These are phyloP conservation scores for Trypanosoma scelopori DNA, from an alignment of 208 protist genomes.

Conservation along the genomic window DNA sequence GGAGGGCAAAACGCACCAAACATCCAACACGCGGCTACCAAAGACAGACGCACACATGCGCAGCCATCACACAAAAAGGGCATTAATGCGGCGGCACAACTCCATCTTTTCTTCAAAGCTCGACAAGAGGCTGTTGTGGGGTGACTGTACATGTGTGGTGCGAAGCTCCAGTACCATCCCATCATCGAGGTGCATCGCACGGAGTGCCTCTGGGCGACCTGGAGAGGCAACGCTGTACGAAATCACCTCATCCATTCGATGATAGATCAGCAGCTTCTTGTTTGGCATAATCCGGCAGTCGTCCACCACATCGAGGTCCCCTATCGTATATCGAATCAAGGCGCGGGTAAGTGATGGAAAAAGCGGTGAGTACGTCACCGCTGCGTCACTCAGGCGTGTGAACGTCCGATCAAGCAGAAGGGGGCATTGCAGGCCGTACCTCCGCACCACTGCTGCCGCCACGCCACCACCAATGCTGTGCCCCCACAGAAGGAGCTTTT, in stretches of 20 bases:
- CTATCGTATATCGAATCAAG: conserved; percentile 43
- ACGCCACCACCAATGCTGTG: conserved; percentile 83
- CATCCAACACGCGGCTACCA: background rate
- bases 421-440: conserved; percentile 26
- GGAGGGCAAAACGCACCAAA: no score
- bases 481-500: conserved; percentile 64
- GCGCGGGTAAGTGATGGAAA: conserved; percentile 36
- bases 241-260: conserved; percentile 73
- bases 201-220: conserved; percentile 22
- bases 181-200: conserved; percentile 16
- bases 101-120: conserved; percentile 23
- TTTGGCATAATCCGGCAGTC: conserved; percentile 43
- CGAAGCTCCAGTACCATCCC: conserved; percentile 43
- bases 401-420: conserved; percentile 81
- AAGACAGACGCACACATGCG: conserved; percentile 1
- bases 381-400: conserved; percentile 70
- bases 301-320: conserved; percentile 56
- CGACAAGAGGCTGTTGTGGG: conserved; percentile 33
- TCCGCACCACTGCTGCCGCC: conserved; percentile 47
- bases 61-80: conserved; percentile 7
- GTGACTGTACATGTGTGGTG: conserved; percentile 11
- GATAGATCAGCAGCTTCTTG: conserved; percentile 67
- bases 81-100: conserved; percentile 4
- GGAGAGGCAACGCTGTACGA: conserved; percentile 44
- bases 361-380: conserved; percentile 59